These are phyloP conservation scores for Thelonectria blattea DNA, from an alignment of 2,329 filamentous ascomycete genomes.

Conservation along the genomic window DNA sequence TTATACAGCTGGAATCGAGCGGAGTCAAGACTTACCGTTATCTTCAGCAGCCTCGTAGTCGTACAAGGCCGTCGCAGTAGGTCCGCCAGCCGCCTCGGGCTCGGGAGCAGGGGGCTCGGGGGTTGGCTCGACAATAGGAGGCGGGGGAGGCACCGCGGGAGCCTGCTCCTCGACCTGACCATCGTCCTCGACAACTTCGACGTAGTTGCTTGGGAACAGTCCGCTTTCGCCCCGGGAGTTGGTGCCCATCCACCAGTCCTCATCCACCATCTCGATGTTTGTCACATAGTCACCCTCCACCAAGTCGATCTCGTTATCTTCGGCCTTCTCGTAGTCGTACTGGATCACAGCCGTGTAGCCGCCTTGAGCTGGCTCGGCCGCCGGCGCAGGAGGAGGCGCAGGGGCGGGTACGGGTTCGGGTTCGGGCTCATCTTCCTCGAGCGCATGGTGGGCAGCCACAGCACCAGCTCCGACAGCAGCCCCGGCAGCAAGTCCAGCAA, in stretches of 20 bases:
- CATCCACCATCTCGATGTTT: conserved; percentile 96
- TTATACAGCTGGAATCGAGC: neutral
- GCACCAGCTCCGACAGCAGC: conserved; percentile 33
- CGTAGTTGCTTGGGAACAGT: conserved; percentile 96
- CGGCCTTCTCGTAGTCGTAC: conserved; percentile 97
- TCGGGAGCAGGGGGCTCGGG: conserved; percentile 45
- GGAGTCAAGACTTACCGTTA: conserved; percentile 63
- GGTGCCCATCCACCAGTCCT: conserved; percentile 98
- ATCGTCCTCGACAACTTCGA: conserved; percentile 79
- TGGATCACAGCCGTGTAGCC: conserved; percentile 80
- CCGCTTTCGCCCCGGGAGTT: conserved; percentile 85
- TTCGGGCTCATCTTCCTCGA: conserved; percentile 43
- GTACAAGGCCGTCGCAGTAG: conserved; percentile 84
- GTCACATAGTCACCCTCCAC: conserved; percentile 86
- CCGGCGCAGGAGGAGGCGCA: neutral
- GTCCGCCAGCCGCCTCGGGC: conserved; percentile 52
- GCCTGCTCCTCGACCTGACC: conserved; percentile 56
- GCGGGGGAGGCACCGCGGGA: conserved; percentile 40
- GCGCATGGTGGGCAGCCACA: conserved; percentile 27
- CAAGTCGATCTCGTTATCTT: conserved; percentile 95
- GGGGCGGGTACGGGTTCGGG: neutral
- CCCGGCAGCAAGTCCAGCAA: conserved; percentile 46
- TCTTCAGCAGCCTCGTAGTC: conserved; percentile 98
- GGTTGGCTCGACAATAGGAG: conserved; percentile 44
- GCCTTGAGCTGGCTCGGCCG: conserved; percentile 43